Base-by-base conservation (phyloP, 2,329 filamentous ascomycete species). In the Ambrosiella beaveri region DNA sequence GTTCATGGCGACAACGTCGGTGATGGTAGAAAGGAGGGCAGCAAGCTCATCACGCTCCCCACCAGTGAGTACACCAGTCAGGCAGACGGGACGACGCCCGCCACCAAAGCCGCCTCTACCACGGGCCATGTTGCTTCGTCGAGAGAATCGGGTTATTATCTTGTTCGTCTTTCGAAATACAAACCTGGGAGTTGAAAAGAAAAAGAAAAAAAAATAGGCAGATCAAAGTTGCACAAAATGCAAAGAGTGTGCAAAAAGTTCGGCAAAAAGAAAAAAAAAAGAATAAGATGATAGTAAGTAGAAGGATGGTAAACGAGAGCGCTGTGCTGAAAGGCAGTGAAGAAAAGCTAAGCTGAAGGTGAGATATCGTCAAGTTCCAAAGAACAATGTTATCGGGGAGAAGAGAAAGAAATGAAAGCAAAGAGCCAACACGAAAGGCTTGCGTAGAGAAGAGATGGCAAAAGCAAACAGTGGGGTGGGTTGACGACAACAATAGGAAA, bases 1-100 rank as follows among this genome's bases (percentile, higher is more conserved):
- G 45, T 78, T 73, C 56, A 71, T 73, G 58, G 75, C 72, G 71
- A 83, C 78, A 41, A 71, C 71, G 54, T 81, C 78, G 40, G 75
- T 76, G 61, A 81, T 76, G 51, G 72, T 71, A 35, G 66, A 70
- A 59, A 79, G 67, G 11, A 84, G 71, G 2, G 71, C 69, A n/a
- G 71, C 68, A 45, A 84, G 66, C 59, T 82, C 78, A 38, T 70
- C 70, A 63, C 72, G 75, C 64, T 82, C 77, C 1, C 71, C 68
- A 3, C 67, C 51, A 17, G 68, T 75, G 41, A 81, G 66, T 56
- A 77, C 65, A 35, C 71, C 70, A 56, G 73, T 78, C 61, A 82
- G 63, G 61, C 81, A 77, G 45, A 75, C 71, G 41, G 75, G 69
- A 15, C 74, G 72, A 59, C 71, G 73, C 59, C 67, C 65, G 45